Conservation (phyloP, 441 rosid species). For the Codiaeum variegatum region DNA sequence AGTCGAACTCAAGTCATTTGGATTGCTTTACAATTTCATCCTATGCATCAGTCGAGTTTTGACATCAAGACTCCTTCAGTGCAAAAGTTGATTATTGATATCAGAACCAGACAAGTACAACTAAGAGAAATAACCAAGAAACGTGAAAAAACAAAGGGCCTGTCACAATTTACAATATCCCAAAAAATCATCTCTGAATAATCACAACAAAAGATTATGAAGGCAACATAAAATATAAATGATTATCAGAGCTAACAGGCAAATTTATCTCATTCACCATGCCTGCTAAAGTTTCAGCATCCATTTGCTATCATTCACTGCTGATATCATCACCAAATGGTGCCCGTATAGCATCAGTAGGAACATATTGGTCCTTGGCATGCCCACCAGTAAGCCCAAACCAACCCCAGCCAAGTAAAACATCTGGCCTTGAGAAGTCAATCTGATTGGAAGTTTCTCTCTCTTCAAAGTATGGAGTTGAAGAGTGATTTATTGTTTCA, state of each 20-base stretch:
- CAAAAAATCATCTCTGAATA: not conserved
- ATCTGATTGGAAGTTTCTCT: constrained; percentile 28
- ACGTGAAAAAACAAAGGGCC: not conserved
- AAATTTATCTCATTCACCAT: not conserved
- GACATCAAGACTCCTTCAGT: not conserved
- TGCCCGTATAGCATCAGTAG: constrained; percentile 52
- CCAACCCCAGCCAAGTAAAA: constrained; percentile 71
- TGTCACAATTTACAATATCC: not conserved
- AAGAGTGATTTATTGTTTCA: constrained; percentile 20
- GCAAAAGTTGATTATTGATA: constrained; percentile 4
- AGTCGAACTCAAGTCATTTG: too few relatives aligned
- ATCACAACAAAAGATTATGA: not conserved
- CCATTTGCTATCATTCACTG: constrained; percentile 45
- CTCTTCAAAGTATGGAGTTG: constrained; percentile 17
- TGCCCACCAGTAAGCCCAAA: constrained; percentile 47
- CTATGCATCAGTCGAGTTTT: too few relatives aligned
- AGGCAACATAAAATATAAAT: not conserved
- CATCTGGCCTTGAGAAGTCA: constrained; percentile 50
- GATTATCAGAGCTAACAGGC: not conserved
- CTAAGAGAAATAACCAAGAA: not conserved
- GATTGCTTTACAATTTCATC: too few relatives aligned
- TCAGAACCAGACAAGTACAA: not conserved
- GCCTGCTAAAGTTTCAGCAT: constrained; percentile 18
- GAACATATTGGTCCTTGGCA: constrained; percentile 41
- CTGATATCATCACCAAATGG: constrained; percentile 67